Conservation (phyloP, 345 rosid genomes). For the Brassica incana region DNA sequence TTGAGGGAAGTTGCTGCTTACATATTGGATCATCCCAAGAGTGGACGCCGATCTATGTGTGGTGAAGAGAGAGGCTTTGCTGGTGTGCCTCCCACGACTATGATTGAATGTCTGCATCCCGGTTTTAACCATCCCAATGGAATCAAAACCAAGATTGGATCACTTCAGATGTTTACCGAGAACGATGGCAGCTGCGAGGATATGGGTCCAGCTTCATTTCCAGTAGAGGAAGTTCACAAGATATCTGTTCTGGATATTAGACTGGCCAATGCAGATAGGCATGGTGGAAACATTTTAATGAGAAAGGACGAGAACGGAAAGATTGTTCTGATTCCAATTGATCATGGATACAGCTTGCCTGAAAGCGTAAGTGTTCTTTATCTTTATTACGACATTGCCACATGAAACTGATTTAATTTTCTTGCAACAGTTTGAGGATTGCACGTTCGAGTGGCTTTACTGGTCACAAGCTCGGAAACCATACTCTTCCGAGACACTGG, state of each 20-base stretch:
- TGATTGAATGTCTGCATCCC: conserved; percentile 72
- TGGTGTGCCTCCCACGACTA: conserved; percentile 78
- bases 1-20: conserved; percentile 89
- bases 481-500: conserved; percentile 52
- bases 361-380: conserved; percentile 58
- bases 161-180: conserved; percentile 76
- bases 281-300: conserved; percentile 80
- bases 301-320: conserved; percentile 53
- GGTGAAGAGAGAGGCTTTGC: conserved; percentile 66
- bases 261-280: conserved; percentile 87
- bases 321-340: conserved; percentile 65
- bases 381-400: not conserved
- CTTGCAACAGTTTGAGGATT: conserved; percentile 75
- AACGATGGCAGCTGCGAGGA: conserved; percentile 88
- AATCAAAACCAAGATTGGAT: conserved; percentile 60
- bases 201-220: conserved; percentile 74
- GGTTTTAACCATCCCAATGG: conserved; percentile 69
- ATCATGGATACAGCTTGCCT: conserved; percentile 93
- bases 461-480: conserved; percentile 85
- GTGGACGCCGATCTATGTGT: conserved; percentile 30
- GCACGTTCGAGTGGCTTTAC: conserved; percentile 91
- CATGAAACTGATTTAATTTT: not conserved
- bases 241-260: conserved; percentile 84
- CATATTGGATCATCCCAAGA: conserved; percentile 70
- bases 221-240: conserved; percentile 80